Conservation (phyloP, 805 yeast species). For the Saturnispora dispora region DNA sequence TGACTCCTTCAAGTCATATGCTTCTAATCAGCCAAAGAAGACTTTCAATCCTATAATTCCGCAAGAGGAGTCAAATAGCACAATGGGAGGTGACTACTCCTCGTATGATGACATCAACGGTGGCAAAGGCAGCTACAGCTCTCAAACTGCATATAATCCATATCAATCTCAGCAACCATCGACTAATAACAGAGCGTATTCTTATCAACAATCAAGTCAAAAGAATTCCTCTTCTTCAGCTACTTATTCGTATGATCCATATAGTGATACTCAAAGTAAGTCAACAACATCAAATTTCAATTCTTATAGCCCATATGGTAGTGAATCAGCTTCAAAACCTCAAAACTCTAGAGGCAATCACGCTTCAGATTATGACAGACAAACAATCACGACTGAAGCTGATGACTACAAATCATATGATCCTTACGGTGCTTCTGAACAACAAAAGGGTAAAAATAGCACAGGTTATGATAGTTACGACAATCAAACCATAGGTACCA, state of each 20-base stretch:
- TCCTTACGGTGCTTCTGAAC: slow-evolving; percentile 3
- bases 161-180: neutral
- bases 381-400: neutral
- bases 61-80: slow-evolving; percentile 2
- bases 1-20: slow-evolving; percentile 40
- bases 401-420: neutral
- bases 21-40: slow-evolving; percentile 29
- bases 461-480: neutral
- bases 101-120: slow-evolving; percentile 7
- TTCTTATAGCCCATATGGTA: slow-evolving; percentile 4
- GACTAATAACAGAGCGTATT: neutral
- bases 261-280: neutral
- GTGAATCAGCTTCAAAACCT: slow-evolving; percentile 1
- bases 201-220: neutral
- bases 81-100: slow-evolving; percentile 7
- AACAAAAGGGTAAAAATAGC: neutral
- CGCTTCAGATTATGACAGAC: neutral
- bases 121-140: neutral
- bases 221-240: neutral
- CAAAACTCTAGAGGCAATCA: neutral
- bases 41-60: slow-evolving; percentile 17
- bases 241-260: neutral
- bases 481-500: neutral
- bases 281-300: neutral
- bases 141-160: slow-evolving; percentile 14